Base-by-base conservation (phyloP, 2,329 filamentous ascomycete species). In the Aspergillus pseudoviridinutans region DNA sequence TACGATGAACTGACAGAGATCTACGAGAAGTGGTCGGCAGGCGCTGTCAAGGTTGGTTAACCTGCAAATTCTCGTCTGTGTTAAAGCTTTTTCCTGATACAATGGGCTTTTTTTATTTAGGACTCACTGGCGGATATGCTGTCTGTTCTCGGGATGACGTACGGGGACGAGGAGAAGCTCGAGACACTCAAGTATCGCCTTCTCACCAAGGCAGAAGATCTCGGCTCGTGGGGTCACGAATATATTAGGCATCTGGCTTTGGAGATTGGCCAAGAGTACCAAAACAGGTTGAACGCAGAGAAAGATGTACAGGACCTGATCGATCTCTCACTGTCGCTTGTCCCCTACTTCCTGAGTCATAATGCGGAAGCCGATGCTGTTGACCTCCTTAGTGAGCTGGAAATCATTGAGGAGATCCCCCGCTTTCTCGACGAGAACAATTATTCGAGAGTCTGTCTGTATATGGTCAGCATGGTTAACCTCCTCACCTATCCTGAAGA, bases 401-500 rank as follows among this genome's bases (percentile, higher is more conserved):
- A 99, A 78, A 96, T 97, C 73, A 97, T 99, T 65, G 91, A 97
- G 70, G 81, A 92, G 70, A 89, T 99, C 49, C 87, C 91, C 56
- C 84, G 91, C 64, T 95, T 92, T 68, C 83, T 99, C 53, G 94
- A 99, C 74, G 89, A 95, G 74, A 88, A 97, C 77, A 97, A 92
- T 27, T 99, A 96, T 74, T 82, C 89, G 53, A 83, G 94, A 70
- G 94, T 97, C 56, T 97, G 94, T 73, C 79, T 99, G 65, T 99
- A 99, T 79, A 96, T 99, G 88, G 91, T 96, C 67, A 96, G 91
- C 80, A 97, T 97, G 90, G 94, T 99, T 65, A 96, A 94, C 71
- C 85, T 99, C 22, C 86, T 99, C 74, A 97, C 94, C 54, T 97
- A 96, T 71, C 94, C 94, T 47, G 94, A 99, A 76, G 97, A 99